These are phyloP conservation scores for Collybiopsis luxurians DNA, from an alignment of 768 basidiomycete species.

Conservation along the genomic window DNA sequence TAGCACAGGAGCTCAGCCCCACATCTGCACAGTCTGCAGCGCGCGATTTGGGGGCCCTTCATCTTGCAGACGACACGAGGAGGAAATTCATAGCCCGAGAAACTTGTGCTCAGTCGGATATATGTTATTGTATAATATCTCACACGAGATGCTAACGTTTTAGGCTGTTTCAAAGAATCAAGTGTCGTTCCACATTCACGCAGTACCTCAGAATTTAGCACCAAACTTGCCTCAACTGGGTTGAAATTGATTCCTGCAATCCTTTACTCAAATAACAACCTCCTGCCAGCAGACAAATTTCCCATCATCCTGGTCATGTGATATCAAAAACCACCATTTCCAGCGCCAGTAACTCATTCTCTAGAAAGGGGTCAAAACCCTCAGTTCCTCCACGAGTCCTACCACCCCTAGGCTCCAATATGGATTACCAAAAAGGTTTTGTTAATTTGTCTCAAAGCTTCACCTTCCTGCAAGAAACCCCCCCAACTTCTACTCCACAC, in stretches of 20 bases:
- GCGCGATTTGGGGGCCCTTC: constrained; percentile 68
- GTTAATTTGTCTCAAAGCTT: no score
- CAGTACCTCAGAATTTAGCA: constrained; percentile 54
- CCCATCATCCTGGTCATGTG: no score
- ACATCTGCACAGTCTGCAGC: constrained; percentile 46
- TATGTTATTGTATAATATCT: background rate
- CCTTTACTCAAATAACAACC: background rate
- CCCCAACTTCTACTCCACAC: no score
- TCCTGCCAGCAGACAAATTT: no score
- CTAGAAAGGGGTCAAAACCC: no score
- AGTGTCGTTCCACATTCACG: constrained; percentile 57
- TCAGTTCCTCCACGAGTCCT: no score
- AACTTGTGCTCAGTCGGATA: constrained; percentile 30
- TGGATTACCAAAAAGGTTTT: no score
- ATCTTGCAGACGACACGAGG: constrained; percentile 61
- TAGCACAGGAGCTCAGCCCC: constrained; percentile 54
- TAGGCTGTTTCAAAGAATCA: constrained; percentile 45
- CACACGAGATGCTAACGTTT: constrained; percentile 6
- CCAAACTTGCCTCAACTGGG: background rate
- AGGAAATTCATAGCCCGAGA: constrained; percentile 48
- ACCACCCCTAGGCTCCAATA: no score
- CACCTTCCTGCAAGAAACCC: no score
- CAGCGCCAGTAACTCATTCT: no score
- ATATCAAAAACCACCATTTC: no score
- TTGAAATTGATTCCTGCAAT: background rate